phyloP scores from a whole-genome alignment of 2,329 filamentous ascomycete genomes.

The Cercospora beticola region DNA sequence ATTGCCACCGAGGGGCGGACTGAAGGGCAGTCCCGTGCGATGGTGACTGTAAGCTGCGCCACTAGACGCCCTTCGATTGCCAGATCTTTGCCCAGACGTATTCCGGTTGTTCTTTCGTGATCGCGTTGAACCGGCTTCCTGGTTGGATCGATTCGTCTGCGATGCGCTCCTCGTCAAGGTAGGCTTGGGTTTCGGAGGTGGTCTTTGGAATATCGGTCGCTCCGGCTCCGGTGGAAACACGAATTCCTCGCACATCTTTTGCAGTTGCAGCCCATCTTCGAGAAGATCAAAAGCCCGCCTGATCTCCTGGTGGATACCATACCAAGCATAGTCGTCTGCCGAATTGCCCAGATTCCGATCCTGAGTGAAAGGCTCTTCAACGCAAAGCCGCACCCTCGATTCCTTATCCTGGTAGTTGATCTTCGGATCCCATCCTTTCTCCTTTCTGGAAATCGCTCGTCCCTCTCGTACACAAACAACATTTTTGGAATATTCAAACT shows the following conservation, averaged over 20 bases:
- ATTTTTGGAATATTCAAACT: conserved; percentile 82
- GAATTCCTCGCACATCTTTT: conserved; percentile 83
- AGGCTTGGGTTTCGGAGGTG: conserved; percentile 56
- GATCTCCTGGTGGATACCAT: conserved; percentile 85
- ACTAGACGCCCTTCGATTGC: conserved; percentile 58
- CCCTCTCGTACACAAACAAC: conserved; percentile 85
- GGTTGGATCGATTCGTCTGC: conserved; percentile 49
- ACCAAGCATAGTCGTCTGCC: conserved; percentile 90
- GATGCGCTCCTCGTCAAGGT: conserved; percentile 52
- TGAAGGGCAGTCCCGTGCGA: conserved; percentile 41
- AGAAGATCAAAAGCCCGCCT: conserved; percentile 83
- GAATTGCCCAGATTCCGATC: conserved; percentile 91
- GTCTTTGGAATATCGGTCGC: conserved; percentile 52
- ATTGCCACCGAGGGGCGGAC: conserved; percentile 43
- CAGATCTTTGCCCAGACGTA: conserved; percentile 50
- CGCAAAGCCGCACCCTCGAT: conserved; percentile 73
- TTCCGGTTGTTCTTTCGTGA: conserved; percentile 46
- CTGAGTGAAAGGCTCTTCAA: conserved; percentile 95
- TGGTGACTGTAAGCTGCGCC: conserved; percentile 49
- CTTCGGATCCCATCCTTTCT: conserved; percentile 79
- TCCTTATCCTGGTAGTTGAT: conserved; percentile 48
- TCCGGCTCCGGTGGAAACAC: conserved; percentile 82
- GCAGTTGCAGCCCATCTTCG: conserved; percentile 69
- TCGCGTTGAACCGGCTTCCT: conserved; percentile 42
- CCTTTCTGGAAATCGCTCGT: conserved; percentile 72